Evolutionary conservation across 2,329 filamentous ascomycete genomes (phyloP).

Genomic region (Fusarium keratoplasticum): DNA sequence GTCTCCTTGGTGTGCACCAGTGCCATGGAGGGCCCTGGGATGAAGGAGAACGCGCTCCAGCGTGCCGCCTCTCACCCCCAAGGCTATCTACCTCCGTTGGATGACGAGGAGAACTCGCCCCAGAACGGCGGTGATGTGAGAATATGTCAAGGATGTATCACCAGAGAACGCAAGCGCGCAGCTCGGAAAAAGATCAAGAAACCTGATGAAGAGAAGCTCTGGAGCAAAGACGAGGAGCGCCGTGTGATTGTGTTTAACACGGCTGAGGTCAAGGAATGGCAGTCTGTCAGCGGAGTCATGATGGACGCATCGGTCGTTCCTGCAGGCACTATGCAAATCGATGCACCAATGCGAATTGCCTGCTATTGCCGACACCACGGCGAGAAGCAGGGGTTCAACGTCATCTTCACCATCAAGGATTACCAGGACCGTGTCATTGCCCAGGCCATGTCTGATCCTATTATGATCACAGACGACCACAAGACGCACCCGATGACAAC

Average conservation of each 20-base stretch:
- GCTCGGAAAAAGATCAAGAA: slow-evolving; percentile 94
- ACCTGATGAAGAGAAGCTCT: slow-evolving; percentile 89
- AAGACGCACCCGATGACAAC: slow-evolving; percentile 75
- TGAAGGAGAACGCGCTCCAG: slow-evolving; percentile 75
- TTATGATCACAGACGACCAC: slow-evolving; percentile 98
- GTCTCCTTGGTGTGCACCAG: slow-evolving; percentile 91
- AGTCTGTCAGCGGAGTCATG: slow-evolving; percentile 67
- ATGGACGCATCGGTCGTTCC: slow-evolving; percentile 56
- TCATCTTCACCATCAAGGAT: slow-evolving; percentile 96
- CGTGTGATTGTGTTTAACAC: slow-evolving; percentile 94
- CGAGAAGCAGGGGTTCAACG: slow-evolving; percentile 90
- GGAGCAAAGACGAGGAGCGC: slow-evolving; percentile 82
- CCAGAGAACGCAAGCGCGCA: slow-evolving; percentile 89
- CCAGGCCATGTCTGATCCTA: slow-evolving; percentile 86
- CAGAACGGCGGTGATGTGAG: slow-evolving; percentile 92
- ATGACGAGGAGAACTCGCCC: slow-evolving; percentile 76
- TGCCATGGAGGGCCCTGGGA: slow-evolving; percentile 81
- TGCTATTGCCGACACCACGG: slow-evolving; percentile 97
- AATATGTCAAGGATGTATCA: slow-evolving; percentile 93
- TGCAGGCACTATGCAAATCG: slow-evolving; percentile 78
- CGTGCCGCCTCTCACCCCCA: slow-evolving; percentile 59
- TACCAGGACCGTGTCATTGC: slow-evolving; percentile 79
- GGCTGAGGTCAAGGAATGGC: slow-evolving; percentile 87
- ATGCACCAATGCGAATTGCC: slow-evolving; percentile 93
- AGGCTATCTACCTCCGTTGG: slow-evolving; percentile 50